A percentile compares a stretch with the other conserved stretches of the same genome.
Evolutionary conservation across 495 filamentous ascomycete genomes (phyloP).

Genomic region (Penicillium antarcticum): DNA sequence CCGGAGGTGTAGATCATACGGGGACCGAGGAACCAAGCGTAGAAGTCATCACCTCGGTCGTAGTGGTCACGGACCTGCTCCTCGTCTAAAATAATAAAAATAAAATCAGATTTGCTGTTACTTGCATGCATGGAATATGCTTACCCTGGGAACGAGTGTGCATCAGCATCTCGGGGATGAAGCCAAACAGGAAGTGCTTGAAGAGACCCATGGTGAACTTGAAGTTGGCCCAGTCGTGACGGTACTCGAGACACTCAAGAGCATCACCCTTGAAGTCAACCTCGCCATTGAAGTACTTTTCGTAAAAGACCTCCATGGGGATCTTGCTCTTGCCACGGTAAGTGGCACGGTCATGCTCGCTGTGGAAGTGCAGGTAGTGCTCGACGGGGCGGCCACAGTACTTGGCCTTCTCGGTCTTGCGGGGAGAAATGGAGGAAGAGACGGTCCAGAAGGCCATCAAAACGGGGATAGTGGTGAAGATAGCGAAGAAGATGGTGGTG

Average conservation of each 20-base stretch:
- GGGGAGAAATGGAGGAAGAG: constrained; percentile 54
- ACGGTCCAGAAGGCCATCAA: constrained; percentile 57
- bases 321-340: constrained; percentile 79
- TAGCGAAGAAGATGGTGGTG: constrained; percentile 55
- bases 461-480: constrained; percentile 56
- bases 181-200: constrained; percentile 65
- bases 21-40: constrained; percentile 70
- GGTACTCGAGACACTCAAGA: constrained; percentile 75
- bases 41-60: constrained; percentile 73
- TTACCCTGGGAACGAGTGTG: constrained; percentile 67
- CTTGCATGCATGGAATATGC: not conserved
- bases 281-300: constrained; percentile 84
- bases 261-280: constrained; percentile 84
- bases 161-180: constrained; percentile 66
- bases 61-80: constrained; percentile 76
- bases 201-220: constrained; percentile 62
- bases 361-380: constrained; percentile 82
- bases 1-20: constrained; percentile 75
- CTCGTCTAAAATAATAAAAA: constrained; percentile 56
- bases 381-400: constrained; percentile 76
- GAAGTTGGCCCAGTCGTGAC: constrained; percentile 85
- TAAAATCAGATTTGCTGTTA: not conserved
- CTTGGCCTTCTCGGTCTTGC: constrained; percentile 56
- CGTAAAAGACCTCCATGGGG: constrained; percentile 81
- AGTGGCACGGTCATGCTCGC: constrained; percentile 63